Evolutionary conservation across 805 yeast species (phyloP), one percentile per base, ranked within the genome.

Genomic region (Hagleromyces aurorensis): DNA sequence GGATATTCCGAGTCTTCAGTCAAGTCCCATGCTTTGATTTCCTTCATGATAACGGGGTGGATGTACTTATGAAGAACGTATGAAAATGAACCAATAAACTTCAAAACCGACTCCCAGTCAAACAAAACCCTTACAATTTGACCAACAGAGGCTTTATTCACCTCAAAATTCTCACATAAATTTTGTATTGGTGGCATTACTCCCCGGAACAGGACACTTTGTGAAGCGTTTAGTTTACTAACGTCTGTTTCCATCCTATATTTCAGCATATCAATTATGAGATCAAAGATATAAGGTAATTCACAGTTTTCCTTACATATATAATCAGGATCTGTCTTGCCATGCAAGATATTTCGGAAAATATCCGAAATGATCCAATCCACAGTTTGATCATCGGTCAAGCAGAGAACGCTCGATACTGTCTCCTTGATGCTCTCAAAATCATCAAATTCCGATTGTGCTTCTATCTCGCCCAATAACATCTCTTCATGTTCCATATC

Each of bases 1-100:
- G 36, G 29, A n/a, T 28, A 25, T 11, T 13, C 24, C 11, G 23
- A 17, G 7, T 19, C 17, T 10, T 21, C 19, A 14, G 32, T 23
- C 7, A 23, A 10, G 6, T 51, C 39, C 75, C 75, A 69, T 1
- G 40, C 37, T 3, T 46, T 34, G 5, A 72, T 47, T 0, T 53
- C 58, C 2, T 36, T 13, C 0, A 42, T 21, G 4, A 75, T 44
- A 19, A 55, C 59, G 0, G 73, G 72, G 0, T 53, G 29, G 2
- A 75, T 44, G 4, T 51, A 46, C 3, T 43, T 45, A 5, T 44
- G 32, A 3, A 57, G 26, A 9, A 70, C 29, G 23, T 46, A 45
- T 3, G 52, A 42, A 11, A 27, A 34, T 25, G 44, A 36, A 16
- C 30, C 34, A 11, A 46, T 43, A 25, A 40, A 50, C 13, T 30